Conservation (phyloP, 1,284 basidiomycete species). For the Trichosporon sp. region DNA sequence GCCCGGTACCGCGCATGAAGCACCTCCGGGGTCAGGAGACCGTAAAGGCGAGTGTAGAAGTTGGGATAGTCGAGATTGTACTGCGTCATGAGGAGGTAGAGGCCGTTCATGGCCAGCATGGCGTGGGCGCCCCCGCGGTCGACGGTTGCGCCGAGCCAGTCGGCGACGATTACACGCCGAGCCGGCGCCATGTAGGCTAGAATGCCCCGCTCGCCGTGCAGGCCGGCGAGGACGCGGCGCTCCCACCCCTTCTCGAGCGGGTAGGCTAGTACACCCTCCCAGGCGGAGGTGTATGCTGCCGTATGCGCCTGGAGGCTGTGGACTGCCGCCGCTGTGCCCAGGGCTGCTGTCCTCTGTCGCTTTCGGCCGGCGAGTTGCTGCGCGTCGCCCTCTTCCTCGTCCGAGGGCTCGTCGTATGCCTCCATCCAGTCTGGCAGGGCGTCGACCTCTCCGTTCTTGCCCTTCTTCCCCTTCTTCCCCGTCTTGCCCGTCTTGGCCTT, state of each 20-base stretch:
- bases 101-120: slow-evolving; percentile 80
- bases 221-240: slow-evolving; percentile 34
- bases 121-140: slow-evolving; percentile 83
- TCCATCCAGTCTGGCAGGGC: slow-evolving; percentile 47
- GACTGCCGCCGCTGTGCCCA: slow-evolving; percentile 34
- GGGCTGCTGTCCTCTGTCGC: slow-evolving; percentile 29
- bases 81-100: slow-evolving; percentile 85
- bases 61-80: slow-evolving; percentile 96
- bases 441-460: slow-evolving; percentile 32
- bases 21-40: slow-evolving; percentile 76
- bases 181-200: slow-evolving; percentile 39
- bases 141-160: slow-evolving; percentile 85
- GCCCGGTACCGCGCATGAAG: slow-evolving; percentile 89
- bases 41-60: slow-evolving; percentile 91
- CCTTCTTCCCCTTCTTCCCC: slow-evolving; percentile 22
- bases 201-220: slow-evolving; percentile 44
- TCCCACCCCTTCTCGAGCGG: slow-evolving; percentile 32
- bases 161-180: slow-evolving; percentile 71
- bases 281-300: slow-evolving; percentile 32
- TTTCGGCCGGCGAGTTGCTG: slow-evolving; percentile 44
- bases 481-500: slow-evolving; percentile 49
- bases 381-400: slow-evolving; percentile 53
- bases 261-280: slow-evolving; percentile 32
- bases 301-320: slow-evolving; percentile 32
- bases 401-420: slow-evolving; percentile 40